Conservation (phyloP, 495 filamentous ascomycete species). For the Talaromyces stipitatus region DNA sequence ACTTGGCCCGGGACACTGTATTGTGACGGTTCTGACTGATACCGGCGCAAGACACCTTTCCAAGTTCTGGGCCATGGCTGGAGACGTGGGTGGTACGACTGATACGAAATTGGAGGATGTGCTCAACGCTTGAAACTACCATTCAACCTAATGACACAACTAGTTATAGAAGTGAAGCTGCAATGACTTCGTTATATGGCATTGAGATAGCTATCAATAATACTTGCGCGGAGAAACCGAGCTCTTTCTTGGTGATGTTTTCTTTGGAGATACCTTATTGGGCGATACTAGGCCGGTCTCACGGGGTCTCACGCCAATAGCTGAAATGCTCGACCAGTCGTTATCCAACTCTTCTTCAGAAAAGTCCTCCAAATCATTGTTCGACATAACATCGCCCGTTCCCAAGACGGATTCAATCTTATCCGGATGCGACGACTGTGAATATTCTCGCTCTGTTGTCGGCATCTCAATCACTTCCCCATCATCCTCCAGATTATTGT, state of each 20-base stretch:
- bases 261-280: background rate
- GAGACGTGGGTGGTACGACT: slow-evolving; percentile 53
- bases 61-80: slow-evolving; percentile 86
- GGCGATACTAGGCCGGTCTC: background rate
- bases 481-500: too few species aligned
- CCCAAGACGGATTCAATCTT: background rate
- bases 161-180: background rate
- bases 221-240: slow-evolving; percentile 5
- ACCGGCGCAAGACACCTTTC: slow-evolving; percentile 84
- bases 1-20: slow-evolving; percentile 66
- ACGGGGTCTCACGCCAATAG: background rate
- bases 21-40: slow-evolving; percentile 92
- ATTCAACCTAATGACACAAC: background rate
- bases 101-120: slow-evolving; percentile 47
- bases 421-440: background rate
- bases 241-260: background rate
- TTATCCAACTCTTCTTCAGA: background rate
- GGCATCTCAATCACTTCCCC: slow-evolving; percentile 4
- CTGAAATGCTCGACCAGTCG: background rate
- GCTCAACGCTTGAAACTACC: slow-evolving; percentile 22
- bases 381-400: background rate
- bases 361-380: background rate
- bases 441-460: background rate
- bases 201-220: background rate
- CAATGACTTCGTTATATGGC: background rate